Conservation (phyloP, 441 rosid genomes). For the Sinapis alba region DNA sequence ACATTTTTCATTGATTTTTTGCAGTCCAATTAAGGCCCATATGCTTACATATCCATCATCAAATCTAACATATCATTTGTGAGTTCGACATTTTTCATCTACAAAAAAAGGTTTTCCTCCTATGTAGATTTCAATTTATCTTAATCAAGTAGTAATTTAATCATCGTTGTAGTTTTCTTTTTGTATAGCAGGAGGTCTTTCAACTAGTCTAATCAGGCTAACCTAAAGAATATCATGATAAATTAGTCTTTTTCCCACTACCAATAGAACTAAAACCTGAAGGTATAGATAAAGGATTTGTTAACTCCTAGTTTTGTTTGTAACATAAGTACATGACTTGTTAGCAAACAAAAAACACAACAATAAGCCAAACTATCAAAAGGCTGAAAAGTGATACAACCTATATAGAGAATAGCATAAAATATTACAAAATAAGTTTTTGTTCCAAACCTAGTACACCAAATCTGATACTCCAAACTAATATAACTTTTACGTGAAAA, state of each 20-base stretch:
- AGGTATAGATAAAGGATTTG: too few relatives aligned
- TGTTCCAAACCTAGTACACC: neutral
- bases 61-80: neutral
- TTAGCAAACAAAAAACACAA: neutral
- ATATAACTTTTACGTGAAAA: neutral
- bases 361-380: neutral
- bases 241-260: too few relatives aligned
- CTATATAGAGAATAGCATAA: neutral
- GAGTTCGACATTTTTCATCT: neutral
- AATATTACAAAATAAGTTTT: neutral
- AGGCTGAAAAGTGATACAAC: neutral
- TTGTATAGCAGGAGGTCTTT: neutral
- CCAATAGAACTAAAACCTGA: too few relatives aligned
- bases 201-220: neutral
- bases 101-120: neutral
- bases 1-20: neutral
- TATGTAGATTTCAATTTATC: neutral
- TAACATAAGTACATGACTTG: too few relatives aligned
- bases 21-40: neutral
- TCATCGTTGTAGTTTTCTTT: neutral
- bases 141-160: neutral
- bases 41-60: neutral
- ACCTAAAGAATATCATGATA: too few relatives aligned
- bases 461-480: neutral
- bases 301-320: too few relatives aligned